phyloP scores from a whole-genome alignment of 192 early-diverging fungal species.

The Gryganskiella cystojenkinii region DNA sequence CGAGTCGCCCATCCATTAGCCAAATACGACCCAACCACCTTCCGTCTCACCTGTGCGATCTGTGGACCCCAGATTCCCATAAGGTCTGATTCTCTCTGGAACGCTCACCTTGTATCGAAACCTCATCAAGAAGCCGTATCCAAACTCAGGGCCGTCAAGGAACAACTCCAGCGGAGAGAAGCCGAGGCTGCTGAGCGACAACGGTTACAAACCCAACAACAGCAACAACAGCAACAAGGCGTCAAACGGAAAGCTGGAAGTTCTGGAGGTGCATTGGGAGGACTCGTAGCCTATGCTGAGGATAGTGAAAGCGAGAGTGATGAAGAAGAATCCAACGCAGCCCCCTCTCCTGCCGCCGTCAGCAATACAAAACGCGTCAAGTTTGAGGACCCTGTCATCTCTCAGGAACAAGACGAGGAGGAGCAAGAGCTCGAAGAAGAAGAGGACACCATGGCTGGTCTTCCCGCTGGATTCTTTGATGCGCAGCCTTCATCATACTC shows the following conservation, averaged over 20 bases:
- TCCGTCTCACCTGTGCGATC: slow-evolving; percentile 57
- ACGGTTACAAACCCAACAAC: slow-evolving; percentile 33
- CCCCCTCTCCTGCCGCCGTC: neutral
- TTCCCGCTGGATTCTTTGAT: slow-evolving; percentile 63
- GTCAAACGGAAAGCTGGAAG: slow-evolving; percentile 37
- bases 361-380: slow-evolving; percentile 40
- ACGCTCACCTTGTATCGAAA: slow-evolving; percentile 55
- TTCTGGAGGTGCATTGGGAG: slow-evolving; percentile 15
- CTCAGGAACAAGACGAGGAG: slow-evolving; percentile 30
- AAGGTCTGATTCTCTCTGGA: slow-evolving; percentile 59
- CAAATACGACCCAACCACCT: slow-evolving; percentile 58
- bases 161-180: slow-evolving; percentile 49
- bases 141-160: slow-evolving; percentile 57
- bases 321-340: slow-evolving; percentile 18
- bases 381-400: slow-evolving; percentile 5
- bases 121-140: slow-evolving; percentile 57
- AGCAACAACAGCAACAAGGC: slow-evolving; percentile 33
- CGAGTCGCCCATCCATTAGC: slow-evolving; percentile 60
- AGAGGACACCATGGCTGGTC: slow-evolving; percentile 43
- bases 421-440: slow-evolving; percentile 40
- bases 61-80: slow-evolving; percentile 49
- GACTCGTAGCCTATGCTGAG: slow-evolving; percentile 43
- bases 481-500: neutral
- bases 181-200: slow-evolving; percentile 26
- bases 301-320: slow-evolving; percentile 47